Evolutionary conservation across 202 grass and related monocot species (phyloP), one percentile per base, ranked within the genome.

Genomic region (Brachypodium distachyon): DNA sequence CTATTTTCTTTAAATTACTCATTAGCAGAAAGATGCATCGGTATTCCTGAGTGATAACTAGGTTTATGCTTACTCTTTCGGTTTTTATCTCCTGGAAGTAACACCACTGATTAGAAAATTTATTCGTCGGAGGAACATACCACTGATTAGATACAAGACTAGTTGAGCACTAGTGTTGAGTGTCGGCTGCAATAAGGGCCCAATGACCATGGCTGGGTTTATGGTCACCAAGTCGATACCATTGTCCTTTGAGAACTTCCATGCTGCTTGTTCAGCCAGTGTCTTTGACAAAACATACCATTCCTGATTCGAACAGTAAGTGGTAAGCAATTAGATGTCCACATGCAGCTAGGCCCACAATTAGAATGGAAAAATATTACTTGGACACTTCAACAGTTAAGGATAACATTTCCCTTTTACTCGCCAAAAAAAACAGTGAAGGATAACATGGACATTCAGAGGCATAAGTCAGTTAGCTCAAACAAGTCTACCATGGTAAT

Each of bases 281-380:
- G 87, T 90, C 62, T 93, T 93, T 19, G 90, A 93, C 54, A 90
- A 57, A 62, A 73, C 39, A 40, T 93, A 93, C 90, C 87, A 93
- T 43, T 34, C 18, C 90, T 93, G 77, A 65, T 47, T 77, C 18
- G 73, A 63, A 81, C 37, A 75, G 47, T 48, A 41, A 61, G 54
- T 39, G 27, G 54, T 22, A 0, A 50, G 61, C 61, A 29, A 31
- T 37, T 21, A 21, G 9, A 3, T 79, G 32, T 18, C 14, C 6
- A 39, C 5, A 34, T 77, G 72, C 22, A 33, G 4, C 16, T 72
- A 9, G 40, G 39, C 43, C 62, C 18, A 22, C 12, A 64, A 32
- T 25, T 39, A 54, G 38, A 53, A 64, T 38, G 2, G 2, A 50
- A 43, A 50, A 64, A 16, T n/a, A 7, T 7, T 42, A 54, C 25